phyloP scores from a whole-genome alignment of 2,329 filamentous ascomycete species.

The Byssoonygena ceratinophila region DNA sequence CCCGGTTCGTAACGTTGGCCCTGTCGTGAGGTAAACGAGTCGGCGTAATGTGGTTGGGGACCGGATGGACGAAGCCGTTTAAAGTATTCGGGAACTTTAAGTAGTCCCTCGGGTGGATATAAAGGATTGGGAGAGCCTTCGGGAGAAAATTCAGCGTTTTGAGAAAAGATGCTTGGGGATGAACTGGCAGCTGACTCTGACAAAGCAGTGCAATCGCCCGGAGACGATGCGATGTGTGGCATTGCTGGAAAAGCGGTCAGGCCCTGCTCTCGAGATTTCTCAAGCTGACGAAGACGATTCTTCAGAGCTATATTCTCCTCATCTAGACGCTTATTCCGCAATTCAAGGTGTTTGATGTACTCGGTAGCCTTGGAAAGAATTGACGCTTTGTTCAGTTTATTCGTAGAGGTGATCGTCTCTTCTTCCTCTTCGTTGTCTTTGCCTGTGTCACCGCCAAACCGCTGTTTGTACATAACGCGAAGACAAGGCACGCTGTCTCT shows the following conservation, averaged over 20 bases:
- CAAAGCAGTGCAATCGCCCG: conserved; percentile 31
- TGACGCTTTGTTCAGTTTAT: conserved; percentile 96
- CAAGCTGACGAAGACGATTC: conserved; percentile 66
- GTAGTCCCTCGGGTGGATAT: conserved; percentile 34
- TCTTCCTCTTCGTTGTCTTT: conserved; percentile 70
- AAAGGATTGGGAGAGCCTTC: conserved; percentile 25
- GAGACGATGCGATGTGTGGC: conserved; percentile 34
- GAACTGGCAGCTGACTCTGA: conserved; percentile 29
- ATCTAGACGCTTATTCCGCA: conserved; percentile 68
- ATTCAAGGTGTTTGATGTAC: conserved; percentile 88
- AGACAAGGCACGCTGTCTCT: conserved; percentile 86
- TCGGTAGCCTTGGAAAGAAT: conserved; percentile 92
- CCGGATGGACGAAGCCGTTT: conserved; percentile 32
- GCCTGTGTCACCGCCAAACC: conserved; percentile 33
- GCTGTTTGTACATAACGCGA: conserved; percentile 63
- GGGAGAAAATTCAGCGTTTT: conserved; percentile 28
- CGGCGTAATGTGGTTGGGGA: conserved; percentile 28
- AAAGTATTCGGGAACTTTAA: conserved; percentile 36
- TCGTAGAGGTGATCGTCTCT: conserved; percentile 71
- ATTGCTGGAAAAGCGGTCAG: conserved; percentile 30
- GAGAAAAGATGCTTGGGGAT: conserved; percentile 35
- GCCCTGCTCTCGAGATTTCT: conserved; percentile 45
- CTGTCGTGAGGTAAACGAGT: conserved; percentile 22
- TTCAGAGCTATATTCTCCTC: conserved; percentile 76
- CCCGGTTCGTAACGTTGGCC: conserved; percentile 25